Percentiles rank a stretch among this genome's conserved stretches.
Conservation (phyloP, 768 basidiomycete genomes). For the Lactifluus hygrophoroides region DNA sequence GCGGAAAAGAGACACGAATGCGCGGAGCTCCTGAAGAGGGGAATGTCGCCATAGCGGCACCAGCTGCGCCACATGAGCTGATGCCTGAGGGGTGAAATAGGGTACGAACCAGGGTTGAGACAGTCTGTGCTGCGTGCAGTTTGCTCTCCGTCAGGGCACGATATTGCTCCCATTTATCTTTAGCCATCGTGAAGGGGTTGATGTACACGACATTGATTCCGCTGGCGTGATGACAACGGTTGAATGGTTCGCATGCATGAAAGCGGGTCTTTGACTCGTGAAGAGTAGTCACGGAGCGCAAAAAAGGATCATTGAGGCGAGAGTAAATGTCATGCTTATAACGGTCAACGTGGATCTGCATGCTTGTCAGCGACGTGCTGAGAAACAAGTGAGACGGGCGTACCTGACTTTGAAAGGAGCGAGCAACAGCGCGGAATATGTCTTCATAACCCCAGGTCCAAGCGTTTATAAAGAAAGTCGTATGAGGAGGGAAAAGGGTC, state of each 20-base stretch:
- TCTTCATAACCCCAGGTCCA: slow-evolving; percentile 99
- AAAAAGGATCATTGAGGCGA: slow-evolving; percentile 47
- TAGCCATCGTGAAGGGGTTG: slow-evolving; percentile 72
- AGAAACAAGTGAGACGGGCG: neutral
- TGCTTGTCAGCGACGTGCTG: neutral
- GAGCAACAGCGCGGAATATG: slow-evolving; percentile 65
- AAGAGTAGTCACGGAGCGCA: slow-evolving; percentile 49
- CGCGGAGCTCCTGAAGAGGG: slow-evolving; percentile 73
- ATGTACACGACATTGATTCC: slow-evolving; percentile 66
- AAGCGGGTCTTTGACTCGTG: slow-evolving; percentile 66
- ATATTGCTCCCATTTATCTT: slow-evolving; percentile 46
- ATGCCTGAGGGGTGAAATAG: neutral
- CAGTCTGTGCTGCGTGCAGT: slow-evolving; percentile 35
- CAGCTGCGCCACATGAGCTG: slow-evolving; percentile 41
- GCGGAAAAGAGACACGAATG: slow-evolving; percentile 73
- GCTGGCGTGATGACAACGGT: slow-evolving; percentile 48
- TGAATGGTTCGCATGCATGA: slow-evolving; percentile 86
- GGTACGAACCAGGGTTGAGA: slow-evolving; percentile 54
- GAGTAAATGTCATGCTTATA: slow-evolving; percentile 73
- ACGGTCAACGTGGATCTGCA: slow-evolving; percentile 80
- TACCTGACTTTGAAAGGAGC: slow-evolving; percentile 57
- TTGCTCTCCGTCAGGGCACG: slow-evolving; percentile 35
- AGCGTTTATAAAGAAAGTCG: slow-evolving; percentile 78
- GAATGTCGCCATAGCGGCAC: slow-evolving; percentile 85
- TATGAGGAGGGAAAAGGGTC: slow-evolving; percentile 49